phyloP scores from a whole-genome alignment of 2,329 filamentous ascomycete species.

The Biscogniauxia mediterranea region DNA sequence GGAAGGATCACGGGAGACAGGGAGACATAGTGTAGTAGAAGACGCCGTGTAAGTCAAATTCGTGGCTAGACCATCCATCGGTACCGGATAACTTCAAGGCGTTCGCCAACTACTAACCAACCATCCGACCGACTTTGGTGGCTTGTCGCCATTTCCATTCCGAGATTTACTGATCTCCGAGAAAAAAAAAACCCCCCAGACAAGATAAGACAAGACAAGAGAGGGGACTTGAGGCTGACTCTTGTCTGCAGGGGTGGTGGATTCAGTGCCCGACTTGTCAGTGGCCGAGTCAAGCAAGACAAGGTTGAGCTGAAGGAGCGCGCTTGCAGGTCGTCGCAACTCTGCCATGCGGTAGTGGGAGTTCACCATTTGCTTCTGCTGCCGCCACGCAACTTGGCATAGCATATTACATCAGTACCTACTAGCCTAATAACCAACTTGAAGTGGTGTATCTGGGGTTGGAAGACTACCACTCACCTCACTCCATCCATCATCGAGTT shows the following conservation, averaged over 20 bases:
- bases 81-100: too few species aligned
- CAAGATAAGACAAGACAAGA: neutral
- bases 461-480: too few species aligned
- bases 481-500: neutral
- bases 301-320: neutral
- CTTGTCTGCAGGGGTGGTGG: neutral
- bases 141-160: neutral
- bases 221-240: neutral
- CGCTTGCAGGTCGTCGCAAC: neutral
- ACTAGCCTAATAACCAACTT: neutral
- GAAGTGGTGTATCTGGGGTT: neutral
- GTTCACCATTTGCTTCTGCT: neutral
- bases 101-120: neutral
- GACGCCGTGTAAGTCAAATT: neutral
- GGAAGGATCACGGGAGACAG: neutral
- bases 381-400: neutral
- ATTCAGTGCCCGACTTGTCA: neutral
- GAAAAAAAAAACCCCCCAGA: neutral
- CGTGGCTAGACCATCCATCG: neutral
- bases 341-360: neutral
- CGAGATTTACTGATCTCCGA: neutral
- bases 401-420: neutral
- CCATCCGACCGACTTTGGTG: neutral
- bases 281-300: neutral
- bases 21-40: neutral